Evolutionary conservation across 495 filamentous ascomycete species (phyloP).

Genomic region (Annulohypoxylon bovei): DNA sequence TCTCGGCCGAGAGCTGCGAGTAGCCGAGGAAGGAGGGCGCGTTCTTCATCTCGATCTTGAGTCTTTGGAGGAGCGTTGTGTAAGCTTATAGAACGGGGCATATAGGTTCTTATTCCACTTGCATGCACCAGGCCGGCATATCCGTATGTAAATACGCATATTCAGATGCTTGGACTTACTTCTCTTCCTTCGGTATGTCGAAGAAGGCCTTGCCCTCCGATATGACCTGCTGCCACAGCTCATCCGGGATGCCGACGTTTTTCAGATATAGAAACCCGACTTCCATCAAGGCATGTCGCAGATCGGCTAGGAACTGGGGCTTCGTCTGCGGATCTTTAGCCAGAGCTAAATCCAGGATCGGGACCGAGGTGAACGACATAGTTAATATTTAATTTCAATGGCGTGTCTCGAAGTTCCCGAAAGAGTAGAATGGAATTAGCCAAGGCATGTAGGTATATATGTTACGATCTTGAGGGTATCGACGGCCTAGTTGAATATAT

Average conservation of each 20-base stretch:
- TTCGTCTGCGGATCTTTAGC: constrained; percentile 74
- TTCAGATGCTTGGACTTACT: constrained; percentile 52
- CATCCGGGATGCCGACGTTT: constrained; percentile 78
- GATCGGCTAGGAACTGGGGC: constrained; percentile 72
- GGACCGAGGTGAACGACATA: constrained; percentile 79
- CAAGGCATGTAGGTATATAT: background rate
- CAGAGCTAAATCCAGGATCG: constrained; percentile 80
- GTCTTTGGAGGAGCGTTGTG: constrained; percentile 49
- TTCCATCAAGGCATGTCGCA: constrained; percentile 84
- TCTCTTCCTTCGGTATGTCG: constrained; percentile 81
- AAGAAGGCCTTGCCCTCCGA: constrained; percentile 79
- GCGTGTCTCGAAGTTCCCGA: background rate
- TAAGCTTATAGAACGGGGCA: constrained; percentile 16
- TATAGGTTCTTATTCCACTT: too few species aligned
- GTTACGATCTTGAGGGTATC: background rate
- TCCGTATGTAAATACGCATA: too few species aligned
- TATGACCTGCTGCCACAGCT: constrained; percentile 74
- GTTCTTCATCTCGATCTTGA: constrained; percentile 92
- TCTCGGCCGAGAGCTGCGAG: constrained; percentile 68
- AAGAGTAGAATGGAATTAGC: background rate
- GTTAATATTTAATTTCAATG: background rate
- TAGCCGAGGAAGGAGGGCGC: constrained; percentile 72
- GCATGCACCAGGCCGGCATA: too few species aligned
- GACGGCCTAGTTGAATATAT: background rate
- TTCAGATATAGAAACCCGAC: constrained; percentile 94